Base-by-base conservation (phyloP, 257 asterid species). In the Mitragyna speciosa region DNA sequence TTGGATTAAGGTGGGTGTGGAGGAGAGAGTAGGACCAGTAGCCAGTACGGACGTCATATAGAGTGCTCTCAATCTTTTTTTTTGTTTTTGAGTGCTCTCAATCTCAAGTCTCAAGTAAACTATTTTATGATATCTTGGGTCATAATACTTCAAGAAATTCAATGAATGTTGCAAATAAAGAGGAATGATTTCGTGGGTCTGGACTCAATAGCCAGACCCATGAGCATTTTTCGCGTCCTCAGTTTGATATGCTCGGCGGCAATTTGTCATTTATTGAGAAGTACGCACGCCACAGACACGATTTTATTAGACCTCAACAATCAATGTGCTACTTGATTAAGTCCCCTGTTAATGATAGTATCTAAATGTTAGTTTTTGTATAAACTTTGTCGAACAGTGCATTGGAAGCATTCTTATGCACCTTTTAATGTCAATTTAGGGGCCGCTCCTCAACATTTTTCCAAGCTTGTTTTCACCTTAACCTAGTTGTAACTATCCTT, bases 401-500 rank as follows among this genome's bases (percentile, higher is more conserved):
- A 30, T 30, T 65, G 43, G 43, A 9, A 63, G 7, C 14, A 26
- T 26, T 4, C 26, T 24, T 63, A 24, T 59, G 11, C 66, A 17
- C 11, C 30, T 20, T 17, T 59, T 59, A 7, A 6, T 59, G 75
- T 70, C 75, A 24, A 28, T 45, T 70, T 45, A 9, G n/a, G 5
- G 61, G 54, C 76, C 61, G 63, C 31, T 47, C 11, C 16, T 45
- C 48, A 45, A 45, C 48, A 5, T 5, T 8, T 2, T 45, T 45
- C 48, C 48, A 5, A 12, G 1, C 52, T 48, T 9, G 15, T 48
- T 72, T 31, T 47, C 2, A 59, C 63, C 76, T 12, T 72, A 12
- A n/a, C 76, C 61, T 19, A 71, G 51, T 48, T 72, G 61, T 45
- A n/a, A 64, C 19, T 64, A 64, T 64, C 41, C 70, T 64, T 64